Evolutionary conservation across 805 yeast genomes (phyloP).

Genomic region (Lipomyces japonicus): DNA sequence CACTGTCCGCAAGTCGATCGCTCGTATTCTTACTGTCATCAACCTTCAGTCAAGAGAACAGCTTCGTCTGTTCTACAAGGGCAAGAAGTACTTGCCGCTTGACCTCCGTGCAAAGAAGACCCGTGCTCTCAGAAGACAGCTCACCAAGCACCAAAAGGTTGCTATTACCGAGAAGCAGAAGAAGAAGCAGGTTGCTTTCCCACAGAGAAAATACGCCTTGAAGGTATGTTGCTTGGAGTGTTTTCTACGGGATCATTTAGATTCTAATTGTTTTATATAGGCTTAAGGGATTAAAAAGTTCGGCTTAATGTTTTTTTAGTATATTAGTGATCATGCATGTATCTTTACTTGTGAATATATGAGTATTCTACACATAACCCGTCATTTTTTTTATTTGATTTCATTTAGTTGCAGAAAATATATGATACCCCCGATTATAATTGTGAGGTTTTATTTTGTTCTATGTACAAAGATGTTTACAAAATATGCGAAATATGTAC

Average conservation of each 20-base stretch:
- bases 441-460: neutral
- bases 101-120: slow-evolving; percentile 99
- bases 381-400: no score
- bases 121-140: slow-evolving; percentile 98
- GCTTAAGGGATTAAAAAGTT: slow-evolving; percentile 16
- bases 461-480: neutral
- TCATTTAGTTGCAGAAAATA: no score
- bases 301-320: slow-evolving; percentile 17
- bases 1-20: slow-evolving; percentile 97
- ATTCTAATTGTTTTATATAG: neutral
- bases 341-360: slow-evolving; percentile 25
- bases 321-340: slow-evolving; percentile 18
- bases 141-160: slow-evolving; percentile 81
- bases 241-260: neutral
- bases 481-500: neutral
- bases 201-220: slow-evolving; percentile 97
- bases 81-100: slow-evolving; percentile 85
- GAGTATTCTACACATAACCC: neutral
- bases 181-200: slow-evolving; percentile 93
- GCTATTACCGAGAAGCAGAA: slow-evolving; percentile 80
- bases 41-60: slow-evolving; percentile 94
- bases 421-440: no score
- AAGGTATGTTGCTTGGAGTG: slow-evolving; percentile 49
- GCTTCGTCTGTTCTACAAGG: slow-evolving; percentile 91
- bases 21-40: slow-evolving; percentile 95